Conservation (phyloP, 2,329 filamentous ascomycete species). For the Thielaviopsis ethacetica region DNA sequence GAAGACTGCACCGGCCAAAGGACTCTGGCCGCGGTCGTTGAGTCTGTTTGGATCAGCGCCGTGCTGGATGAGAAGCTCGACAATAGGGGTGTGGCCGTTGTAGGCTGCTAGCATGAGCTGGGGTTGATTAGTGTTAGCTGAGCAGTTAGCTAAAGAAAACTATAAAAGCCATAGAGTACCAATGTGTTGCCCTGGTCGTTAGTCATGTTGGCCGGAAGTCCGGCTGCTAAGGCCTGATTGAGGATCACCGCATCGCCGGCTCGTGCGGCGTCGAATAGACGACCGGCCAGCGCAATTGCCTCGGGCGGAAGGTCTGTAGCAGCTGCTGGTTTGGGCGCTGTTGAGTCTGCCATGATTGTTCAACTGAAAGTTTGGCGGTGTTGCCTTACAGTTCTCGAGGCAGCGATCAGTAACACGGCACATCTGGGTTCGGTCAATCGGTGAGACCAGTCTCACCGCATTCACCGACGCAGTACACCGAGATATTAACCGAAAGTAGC, state of each 20-base stretch:
- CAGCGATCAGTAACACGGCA: not conserved
- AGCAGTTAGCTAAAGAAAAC: too few species aligned
- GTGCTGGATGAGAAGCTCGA: conserved; percentile 41
- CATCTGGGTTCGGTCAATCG: not conserved
- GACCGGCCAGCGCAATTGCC: conserved; percentile 47
- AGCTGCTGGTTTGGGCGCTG: not conserved
- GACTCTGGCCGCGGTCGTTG: conserved; percentile 53
- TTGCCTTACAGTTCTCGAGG: not conserved
- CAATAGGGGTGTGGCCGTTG: conserved; percentile 46
- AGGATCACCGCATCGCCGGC: conserved; percentile 40
- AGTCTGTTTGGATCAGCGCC: conserved; percentile 51
- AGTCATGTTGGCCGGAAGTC: conserved; percentile 52
- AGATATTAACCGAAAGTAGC: not conserved
- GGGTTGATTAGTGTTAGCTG: not conserved
- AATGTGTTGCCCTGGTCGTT: conserved; percentile 61
- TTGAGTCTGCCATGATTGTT: not conserved
- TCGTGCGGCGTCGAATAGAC: conserved; percentile 52
- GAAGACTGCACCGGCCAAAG: conserved; percentile 55
- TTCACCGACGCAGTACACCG: not conserved
- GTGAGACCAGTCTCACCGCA: not conserved
- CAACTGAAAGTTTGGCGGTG: not conserved
- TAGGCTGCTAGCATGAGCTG: conserved; percentile 60
- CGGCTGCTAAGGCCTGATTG: conserved; percentile 45
- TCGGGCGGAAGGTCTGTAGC: conserved; percentile 35
- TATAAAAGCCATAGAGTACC: conserved; percentile 22